Percentiles rank a stretch among this genome's conserved stretches.
Conservation (phyloP, 2,329 filamentous ascomycete genomes). For the Hypoxylon rubiginosum region DNA sequence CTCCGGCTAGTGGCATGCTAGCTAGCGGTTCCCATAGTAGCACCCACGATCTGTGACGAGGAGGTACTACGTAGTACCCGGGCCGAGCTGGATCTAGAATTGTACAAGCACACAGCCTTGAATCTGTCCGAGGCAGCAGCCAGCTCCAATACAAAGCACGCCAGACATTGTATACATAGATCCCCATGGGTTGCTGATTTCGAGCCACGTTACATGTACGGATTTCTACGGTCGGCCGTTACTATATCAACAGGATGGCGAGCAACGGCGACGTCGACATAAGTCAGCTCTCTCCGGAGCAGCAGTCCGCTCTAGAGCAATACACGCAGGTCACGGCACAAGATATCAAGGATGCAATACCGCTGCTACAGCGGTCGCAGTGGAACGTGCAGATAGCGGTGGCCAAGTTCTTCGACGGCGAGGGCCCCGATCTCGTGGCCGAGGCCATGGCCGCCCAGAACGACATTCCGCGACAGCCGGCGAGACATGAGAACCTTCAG, state of each 20-base stretch:
- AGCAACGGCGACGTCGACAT: conserved; percentile 68
- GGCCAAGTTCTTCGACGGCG: conserved; percentile 97
- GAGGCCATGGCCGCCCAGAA: conserved; percentile 77
- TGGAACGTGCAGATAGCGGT: conserved; percentile 99
- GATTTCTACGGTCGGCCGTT: conserved; percentile 2
- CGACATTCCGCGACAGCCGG: conserved; percentile 71
- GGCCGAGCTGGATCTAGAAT: conserved; percentile 18
- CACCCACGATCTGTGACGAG: conserved; percentile 2
- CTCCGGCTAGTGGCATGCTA: conserved; percentile 7
- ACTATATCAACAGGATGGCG: conserved; percentile 55
- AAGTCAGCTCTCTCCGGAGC: conserved; percentile 78
- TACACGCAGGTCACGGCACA: conserved; percentile 91
- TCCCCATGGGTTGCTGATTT: conserved; percentile 22
- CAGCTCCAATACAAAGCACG: not conserved
- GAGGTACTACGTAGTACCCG: conserved; percentile 18
- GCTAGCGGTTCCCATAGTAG: not conserved
- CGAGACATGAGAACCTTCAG: conserved; percentile 81
- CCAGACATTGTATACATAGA: not conserved
- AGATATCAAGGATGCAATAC: conserved; percentile 79
- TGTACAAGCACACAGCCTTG: not conserved
- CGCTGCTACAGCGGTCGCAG: conserved; percentile 85
- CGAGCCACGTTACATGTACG: not conserved
- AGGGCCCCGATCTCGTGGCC: conserved; percentile 83
- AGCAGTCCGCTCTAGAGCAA: conserved; percentile 88
- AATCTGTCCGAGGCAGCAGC: conserved; percentile 1